Conservation (phyloP, 2,329 filamentous ascomycete species). For the Bertia moriformis region DNA sequence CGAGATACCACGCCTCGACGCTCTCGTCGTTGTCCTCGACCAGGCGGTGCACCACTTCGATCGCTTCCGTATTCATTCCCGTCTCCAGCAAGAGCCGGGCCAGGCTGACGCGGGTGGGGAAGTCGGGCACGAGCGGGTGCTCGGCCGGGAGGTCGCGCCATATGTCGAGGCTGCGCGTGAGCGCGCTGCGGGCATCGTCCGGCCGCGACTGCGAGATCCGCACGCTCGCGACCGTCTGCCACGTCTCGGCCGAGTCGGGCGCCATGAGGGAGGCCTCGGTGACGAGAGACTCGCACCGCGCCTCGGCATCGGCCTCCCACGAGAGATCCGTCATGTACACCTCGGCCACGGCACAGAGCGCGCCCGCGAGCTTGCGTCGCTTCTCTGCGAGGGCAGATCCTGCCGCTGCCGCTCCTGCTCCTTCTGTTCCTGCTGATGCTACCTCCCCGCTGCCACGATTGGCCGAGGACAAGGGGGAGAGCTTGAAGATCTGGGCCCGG, state of each 20-base stretch:
- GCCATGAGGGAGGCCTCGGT: constrained; percentile 81
- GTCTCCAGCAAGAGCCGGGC: constrained; percentile 80
- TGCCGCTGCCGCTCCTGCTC: constrained; percentile 15
- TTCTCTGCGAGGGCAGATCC: constrained; percentile 42
- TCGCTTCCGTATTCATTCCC: constrained; percentile 69
- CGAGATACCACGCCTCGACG: constrained; percentile 92
- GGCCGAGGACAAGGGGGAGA: too few species aligned
- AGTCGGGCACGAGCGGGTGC: constrained; percentile 66
- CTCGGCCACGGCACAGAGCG: constrained; percentile 86
- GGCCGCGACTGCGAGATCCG: constrained; percentile 72
- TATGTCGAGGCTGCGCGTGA: constrained; percentile 64
- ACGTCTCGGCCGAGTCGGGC: constrained; percentile 70
- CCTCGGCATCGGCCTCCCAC: constrained; percentile 82
- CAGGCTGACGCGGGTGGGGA: constrained; percentile 71
- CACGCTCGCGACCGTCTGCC: constrained; percentile 89
- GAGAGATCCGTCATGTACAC: constrained; percentile 98
- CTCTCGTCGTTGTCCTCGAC: constrained; percentile 83
- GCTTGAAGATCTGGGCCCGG: constrained; percentile 51
- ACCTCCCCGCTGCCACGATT: constrained; percentile 21
- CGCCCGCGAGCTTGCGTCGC: constrained; percentile 69
- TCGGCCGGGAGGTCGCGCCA: constrained; percentile 69
- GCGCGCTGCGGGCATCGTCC: constrained; percentile 67
- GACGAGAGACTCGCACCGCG: constrained; percentile 71
- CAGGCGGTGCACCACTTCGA: constrained; percentile 71
- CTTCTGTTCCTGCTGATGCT: constrained; percentile 22